Evolutionary conservation across 2,329 filamentous ascomycete species (phyloP).

Genomic region (Polychaeton citri): DNA sequence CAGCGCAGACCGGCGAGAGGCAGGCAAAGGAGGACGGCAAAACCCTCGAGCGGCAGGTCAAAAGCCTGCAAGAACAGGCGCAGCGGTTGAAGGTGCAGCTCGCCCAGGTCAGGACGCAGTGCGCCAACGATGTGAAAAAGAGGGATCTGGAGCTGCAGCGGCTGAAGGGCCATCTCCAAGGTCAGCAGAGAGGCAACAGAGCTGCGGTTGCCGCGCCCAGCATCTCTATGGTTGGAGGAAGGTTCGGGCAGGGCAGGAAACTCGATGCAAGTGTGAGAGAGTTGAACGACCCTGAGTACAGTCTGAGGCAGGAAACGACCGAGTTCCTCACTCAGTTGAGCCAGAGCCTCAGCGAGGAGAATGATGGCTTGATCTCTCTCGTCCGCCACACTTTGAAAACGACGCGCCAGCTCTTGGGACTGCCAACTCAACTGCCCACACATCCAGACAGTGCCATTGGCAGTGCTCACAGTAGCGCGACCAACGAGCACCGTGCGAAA

Average conservation of each 20-base stretch:
- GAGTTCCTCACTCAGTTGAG: conserved; percentile 79
- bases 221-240: conserved; percentile 29
- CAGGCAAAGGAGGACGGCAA: conserved; percentile 70
- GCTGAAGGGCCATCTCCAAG: conserved; percentile 73
- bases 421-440: conserved; percentile 25
- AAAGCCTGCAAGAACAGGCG: conserved; percentile 70
- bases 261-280: conserved; percentile 34
- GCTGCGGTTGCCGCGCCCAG: conserved; percentile 29
- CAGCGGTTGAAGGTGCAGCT: conserved; percentile 65
- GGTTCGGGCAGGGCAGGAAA: conserved; percentile 44
- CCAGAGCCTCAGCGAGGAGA: conserved; percentile 77
- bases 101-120: conserved; percentile 71
- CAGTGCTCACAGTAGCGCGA: conserved; percentile 12
- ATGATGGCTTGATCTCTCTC: conserved; percentile 64
- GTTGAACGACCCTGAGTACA: conserved; percentile 47
- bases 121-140: conserved; percentile 80
- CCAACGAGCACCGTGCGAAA: conserved; percentile 9
- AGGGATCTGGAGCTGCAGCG: conserved; percentile 79
- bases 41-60: conserved; percentile 61
- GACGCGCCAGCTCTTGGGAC: conserved; percentile 50
- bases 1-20: conserved; percentile 59
- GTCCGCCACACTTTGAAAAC: conserved; percentile 58
- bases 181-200: conserved; percentile 40
- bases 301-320: conserved; percentile 74
- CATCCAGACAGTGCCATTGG: conserved; percentile 19